These are phyloP conservation scores for Backusella liffmaniae DNA, from an alignment of 192 early-diverging fungal genomes.

Conservation along the genomic window DNA sequence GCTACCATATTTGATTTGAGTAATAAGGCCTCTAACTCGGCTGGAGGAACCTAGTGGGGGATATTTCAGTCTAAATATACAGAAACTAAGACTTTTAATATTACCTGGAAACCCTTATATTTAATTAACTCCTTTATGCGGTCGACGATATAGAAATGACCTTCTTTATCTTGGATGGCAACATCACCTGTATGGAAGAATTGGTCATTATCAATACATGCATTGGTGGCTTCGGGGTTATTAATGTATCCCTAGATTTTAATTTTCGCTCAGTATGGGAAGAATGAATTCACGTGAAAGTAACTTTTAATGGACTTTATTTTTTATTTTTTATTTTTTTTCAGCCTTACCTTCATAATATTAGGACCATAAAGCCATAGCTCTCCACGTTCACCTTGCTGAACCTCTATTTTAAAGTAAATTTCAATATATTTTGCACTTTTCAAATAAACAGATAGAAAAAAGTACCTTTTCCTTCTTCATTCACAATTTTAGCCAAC, in stretches of 20 bases:
- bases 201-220: constrained; percentile 47
- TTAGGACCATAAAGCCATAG: constrained; percentile 75
- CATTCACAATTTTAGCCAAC: constrained; percentile 72
- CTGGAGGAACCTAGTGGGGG: constrained; percentile 38
- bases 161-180: constrained; percentile 47
- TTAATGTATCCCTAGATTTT: constrained; percentile 35
- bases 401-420: constrained; percentile 39
- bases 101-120: constrained; percentile 62
- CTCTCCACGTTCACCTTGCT: constrained; percentile 64
- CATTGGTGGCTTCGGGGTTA: constrained; percentile 41
- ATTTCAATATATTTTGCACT: not conserved
- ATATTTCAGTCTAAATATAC: not conserved
- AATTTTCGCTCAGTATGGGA: not conserved
- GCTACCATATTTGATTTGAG: constrained; percentile 36
- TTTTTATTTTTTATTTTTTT: not conserved
- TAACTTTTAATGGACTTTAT: not conserved
- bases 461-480: constrained; percentile 53
- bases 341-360: constrained; percentile 61
- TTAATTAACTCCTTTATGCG: constrained; percentile 65
- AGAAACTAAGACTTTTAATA: not conserved
- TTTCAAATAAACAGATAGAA: not conserved
- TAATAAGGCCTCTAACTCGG: constrained; percentile 63
- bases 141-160: constrained; percentile 65
- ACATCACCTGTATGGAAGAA: constrained; percentile 59
- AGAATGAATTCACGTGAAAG: not conserved